A percentile compares a stretch with the other conserved stretches of the same genome.
These are phyloP conservation scores for Colletotrichum falcatum DNA, from an alignment of 2,329 filamentous ascomycete species.

Conservation along the genomic window DNA sequence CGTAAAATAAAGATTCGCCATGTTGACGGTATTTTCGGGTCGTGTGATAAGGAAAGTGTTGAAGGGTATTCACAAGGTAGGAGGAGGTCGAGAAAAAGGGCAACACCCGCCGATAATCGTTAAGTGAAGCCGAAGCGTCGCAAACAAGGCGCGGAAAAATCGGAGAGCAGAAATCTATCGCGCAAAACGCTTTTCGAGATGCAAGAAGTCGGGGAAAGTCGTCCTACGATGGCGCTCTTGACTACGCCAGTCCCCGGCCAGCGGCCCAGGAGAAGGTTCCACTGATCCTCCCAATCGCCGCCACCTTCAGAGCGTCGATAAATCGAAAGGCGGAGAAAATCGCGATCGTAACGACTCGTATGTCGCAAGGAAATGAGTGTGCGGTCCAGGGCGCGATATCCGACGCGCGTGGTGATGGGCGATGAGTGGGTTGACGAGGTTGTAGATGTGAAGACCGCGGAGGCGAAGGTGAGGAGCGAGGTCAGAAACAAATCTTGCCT, in stretches of 20 bases:
- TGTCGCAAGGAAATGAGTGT: conserved; percentile 49
- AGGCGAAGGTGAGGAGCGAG: conserved; percentile 54
- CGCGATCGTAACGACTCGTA: conserved; percentile 52
- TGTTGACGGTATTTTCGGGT: conserved; percentile 62
- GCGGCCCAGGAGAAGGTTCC: conserved; percentile 61
- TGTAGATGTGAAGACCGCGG: conserved; percentile 51
- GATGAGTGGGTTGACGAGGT: conserved; percentile 46
- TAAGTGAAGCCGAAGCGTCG: conserved; percentile 43
- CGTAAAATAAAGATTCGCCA: conserved; percentile 93
- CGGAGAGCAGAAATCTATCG: conserved; percentile 44
- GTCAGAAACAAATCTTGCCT: conserved; percentile 59
- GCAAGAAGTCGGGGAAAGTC: conserved; percentile 48
- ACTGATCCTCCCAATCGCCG: conserved; percentile 60
- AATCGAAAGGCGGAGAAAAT: conserved; percentile 48
- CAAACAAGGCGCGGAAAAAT: conserved; percentile 44
- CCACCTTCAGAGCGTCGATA: conserved; percentile 50
- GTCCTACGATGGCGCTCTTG: conserved; percentile 57
- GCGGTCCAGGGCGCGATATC: conserved; percentile 56
- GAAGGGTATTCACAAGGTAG: conserved; percentile 12
- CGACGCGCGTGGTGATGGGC: conserved; percentile 65
- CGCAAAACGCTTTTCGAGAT: conserved; percentile 48
- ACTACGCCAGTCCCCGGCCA: conserved; percentile 58
- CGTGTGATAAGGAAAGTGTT: conserved; percentile 40
- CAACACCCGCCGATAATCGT: conserved; percentile 28
- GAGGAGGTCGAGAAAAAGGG: conserved; percentile 11